Percentiles rank a stretch among this genome's conserved stretches.
Evolutionary conservation across 1,139 yeast genomes (phyloP).

Genomic region (Magnusiomyces paraingens): DNA sequence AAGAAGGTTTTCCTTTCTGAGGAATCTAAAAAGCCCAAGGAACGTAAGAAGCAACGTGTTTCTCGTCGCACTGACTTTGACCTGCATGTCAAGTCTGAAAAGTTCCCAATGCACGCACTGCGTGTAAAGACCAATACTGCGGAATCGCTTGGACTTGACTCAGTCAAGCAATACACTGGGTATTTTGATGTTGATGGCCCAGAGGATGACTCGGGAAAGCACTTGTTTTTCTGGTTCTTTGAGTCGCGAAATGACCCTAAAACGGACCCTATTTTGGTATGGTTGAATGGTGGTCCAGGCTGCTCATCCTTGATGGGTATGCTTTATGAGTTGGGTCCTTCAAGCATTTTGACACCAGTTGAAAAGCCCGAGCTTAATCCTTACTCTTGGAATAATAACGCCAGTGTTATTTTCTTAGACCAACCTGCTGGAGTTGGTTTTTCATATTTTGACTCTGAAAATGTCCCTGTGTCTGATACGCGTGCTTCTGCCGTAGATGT

Average conservation of each 20-base stretch:
- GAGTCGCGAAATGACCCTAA: slow-evolving; percentile 63
- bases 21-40: neutral
- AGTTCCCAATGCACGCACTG: slow-evolving; percentile 24
- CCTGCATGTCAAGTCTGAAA: neutral
- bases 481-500: slow-evolving; percentile 83
- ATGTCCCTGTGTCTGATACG: neutral
- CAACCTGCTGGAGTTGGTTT: slow-evolving; percentile 77
- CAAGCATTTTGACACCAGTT: slow-evolving; percentile 33
- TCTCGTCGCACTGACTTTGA: neutral
- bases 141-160: slow-evolving; percentile 27
- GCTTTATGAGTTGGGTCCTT: slow-evolving; percentile 58
- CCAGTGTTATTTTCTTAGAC: slow-evolving; percentile 62
- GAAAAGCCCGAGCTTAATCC: no score
- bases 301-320: slow-evolving; percentile 63
- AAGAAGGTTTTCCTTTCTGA: neutral
- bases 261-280: slow-evolving; percentile 56
- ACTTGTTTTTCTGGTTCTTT: slow-evolving; percentile 74
- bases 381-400: slow-evolving; percentile 62
- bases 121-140: slow-evolving; percentile 25
- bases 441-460: slow-evolving; percentile 44
- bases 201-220: slow-evolving; percentile 68
- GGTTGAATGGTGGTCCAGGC: slow-evolving; percentile 79
- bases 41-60: neutral
- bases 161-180: slow-evolving; percentile 54
- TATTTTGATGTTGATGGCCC: slow-evolving; percentile 50